Evolutionary conservation across 2,329 filamentous ascomycete genomes (phyloP), one percentile per base, ranked within the genome.

Genomic region (Fusarium fracticaudum): DNA sequence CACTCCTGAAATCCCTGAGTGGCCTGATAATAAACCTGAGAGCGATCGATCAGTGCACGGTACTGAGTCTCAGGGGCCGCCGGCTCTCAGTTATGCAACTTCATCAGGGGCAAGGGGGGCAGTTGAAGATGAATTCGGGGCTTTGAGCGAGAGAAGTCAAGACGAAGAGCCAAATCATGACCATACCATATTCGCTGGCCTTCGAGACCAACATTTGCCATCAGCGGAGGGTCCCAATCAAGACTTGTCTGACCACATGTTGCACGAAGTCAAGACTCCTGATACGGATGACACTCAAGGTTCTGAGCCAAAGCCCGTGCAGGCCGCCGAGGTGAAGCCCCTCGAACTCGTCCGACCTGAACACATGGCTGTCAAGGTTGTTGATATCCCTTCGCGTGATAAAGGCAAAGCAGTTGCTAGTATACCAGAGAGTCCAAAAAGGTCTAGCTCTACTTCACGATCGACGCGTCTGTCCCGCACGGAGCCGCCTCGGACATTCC

Each of bases 401-500:
- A 74, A 72, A 61, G 72, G 68, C 72, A 74, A 75, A 41, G 64
- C 57, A 57, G 38, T 66, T 58, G 68, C 55, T 31, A 33, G 31
- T 40, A 24, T 60, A 24, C 29, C 57, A 31, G 64, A 72, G 37
- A 70, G 62, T 29, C 64, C 71, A 26, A 73, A 69, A 38, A 73
- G 67, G 38, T 54, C 66, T 29, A 57, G 50, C 35, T 70, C 72
- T 26, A 41, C 43, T 31, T 71, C 53, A 31, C 71, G 64, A 47
- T 57, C 72, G 40, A 35, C 47, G n/a, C 68, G 67, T 20, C 47
- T 66, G 14, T 67, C 68, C 58, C 71, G 74, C 9, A 18, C 68
- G 24, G 75, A 78, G 31, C 76, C 74, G 18, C 73, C 76, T 40
- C 74, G 74, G 31, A 74, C 76, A 20, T 70, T 78, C 29, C 64